Base-by-base conservation (phyloP, 108 stramenopile genomes). In the Conticribra weissflogii region DNA sequence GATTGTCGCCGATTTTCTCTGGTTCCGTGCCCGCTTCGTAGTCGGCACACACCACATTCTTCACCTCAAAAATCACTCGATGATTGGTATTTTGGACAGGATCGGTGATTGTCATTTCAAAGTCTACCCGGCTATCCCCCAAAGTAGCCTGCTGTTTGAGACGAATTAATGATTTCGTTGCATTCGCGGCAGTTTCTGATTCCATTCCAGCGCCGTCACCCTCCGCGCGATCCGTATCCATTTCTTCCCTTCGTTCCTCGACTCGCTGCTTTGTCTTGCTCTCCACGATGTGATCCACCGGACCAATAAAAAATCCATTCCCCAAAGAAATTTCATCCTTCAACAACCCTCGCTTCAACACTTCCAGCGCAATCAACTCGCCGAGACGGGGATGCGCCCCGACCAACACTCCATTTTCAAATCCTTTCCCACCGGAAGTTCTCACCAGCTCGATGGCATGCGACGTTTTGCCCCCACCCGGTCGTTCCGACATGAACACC, bases 21-120 rank as follows among this genome's bases (percentile, higher is more conserved):
- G 79, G 79, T 47, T 74, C 79, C 8, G 66, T 68, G 0, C 68
- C 68, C n/a, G 54, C 17, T 25, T 53, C 19, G 33, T 81, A 81
- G 19, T 81, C 79, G 8, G 72, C 72, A 50, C 79, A 81, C 1
- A 81, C 79, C 0, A 81, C 72, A 70, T 81, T 81, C 55, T 81
- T 81, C 17, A 81, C 79, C 65, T 81, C 79, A 28, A 75, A 54
- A 32, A 81, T 48, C 29, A 68, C 66, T 52, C 62, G 44, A 32
- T 67, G 64, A 31, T 53, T 44, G 3, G 19, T 54, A 18, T 44
- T 18, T 14, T 33, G 23, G 17, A 28, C 33, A 14, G 71, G 30
- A 27, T 70, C 27, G 0, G 53, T 14, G 19, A 71, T 25, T 12
- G 62, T 65, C 63, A 77, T 44, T 41, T 70, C 54, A 50, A 71